These are phyloP conservation scores for Ophiostoma montium DNA, from an alignment of 2,329 filamentous ascomycete species.

Conservation along the genomic window DNA sequence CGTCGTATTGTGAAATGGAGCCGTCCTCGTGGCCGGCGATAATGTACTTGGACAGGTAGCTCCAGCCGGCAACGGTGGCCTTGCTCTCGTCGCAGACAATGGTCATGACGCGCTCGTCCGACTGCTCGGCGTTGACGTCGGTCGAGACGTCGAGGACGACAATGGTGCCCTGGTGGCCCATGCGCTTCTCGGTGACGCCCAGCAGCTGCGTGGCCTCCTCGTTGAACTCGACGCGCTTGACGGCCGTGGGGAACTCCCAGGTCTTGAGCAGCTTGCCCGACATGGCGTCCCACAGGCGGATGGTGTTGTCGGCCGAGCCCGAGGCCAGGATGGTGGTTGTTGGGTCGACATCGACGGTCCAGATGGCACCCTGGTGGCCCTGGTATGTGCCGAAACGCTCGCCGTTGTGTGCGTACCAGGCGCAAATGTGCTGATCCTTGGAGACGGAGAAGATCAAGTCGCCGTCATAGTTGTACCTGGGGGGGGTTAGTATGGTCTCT, in stretches of 20 bases:
- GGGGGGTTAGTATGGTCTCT: not conserved
- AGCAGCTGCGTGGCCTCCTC: slow-evolving; percentile 83
- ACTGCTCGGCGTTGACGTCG: slow-evolving; percentile 72
- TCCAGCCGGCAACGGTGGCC: slow-evolving; percentile 94
- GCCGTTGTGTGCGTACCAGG: slow-evolving; percentile 94
- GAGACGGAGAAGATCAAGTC: slow-evolving; percentile 37
- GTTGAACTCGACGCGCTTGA: slow-evolving; percentile 96
- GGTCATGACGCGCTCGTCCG: slow-evolving; percentile 64
- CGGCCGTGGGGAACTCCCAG: slow-evolving; percentile 93
- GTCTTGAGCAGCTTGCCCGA: slow-evolving; percentile 86
- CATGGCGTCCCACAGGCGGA: slow-evolving; percentile 92
- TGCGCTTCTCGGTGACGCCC: slow-evolving; percentile 96
- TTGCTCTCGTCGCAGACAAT: slow-evolving; percentile 95
- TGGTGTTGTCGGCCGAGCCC: slow-evolving; percentile 95
- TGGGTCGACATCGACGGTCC: slow-evolving; percentile 95
- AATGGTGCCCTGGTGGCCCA: slow-evolving; percentile 90
- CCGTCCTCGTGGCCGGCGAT: slow-evolving; percentile 97
- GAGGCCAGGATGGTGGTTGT: slow-evolving; percentile 84
- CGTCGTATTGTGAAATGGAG: slow-evolving; percentile 80
- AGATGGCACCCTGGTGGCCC: slow-evolving; percentile 94
- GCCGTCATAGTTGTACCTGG: slow-evolving; percentile 81
- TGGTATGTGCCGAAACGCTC: slow-evolving; percentile 94
- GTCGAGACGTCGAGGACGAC: slow-evolving; percentile 80
- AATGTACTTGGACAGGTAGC: slow-evolving; percentile 88
- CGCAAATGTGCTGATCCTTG: slow-evolving; percentile 56